phyloP scores from a whole-genome alignment of 1,284 basidiomycete genomes.

The Anthracocystis setariae region DNA sequence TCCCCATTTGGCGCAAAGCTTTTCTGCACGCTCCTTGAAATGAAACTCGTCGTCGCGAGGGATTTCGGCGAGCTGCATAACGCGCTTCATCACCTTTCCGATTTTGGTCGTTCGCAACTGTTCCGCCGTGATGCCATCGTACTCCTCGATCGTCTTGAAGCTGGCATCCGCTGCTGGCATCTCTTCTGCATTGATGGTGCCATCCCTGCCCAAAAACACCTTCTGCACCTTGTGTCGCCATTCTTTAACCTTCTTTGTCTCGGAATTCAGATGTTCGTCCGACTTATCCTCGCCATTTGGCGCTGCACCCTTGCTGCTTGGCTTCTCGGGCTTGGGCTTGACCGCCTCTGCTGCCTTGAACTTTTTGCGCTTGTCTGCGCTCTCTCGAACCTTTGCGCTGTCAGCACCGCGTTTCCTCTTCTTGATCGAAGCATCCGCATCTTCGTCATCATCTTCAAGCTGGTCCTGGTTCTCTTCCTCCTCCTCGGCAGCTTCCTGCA shows the following conservation, averaged over 20 bases:
- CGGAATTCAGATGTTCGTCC: constrained; percentile 71
- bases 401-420: constrained; percentile 44
- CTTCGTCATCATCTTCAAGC: constrained; percentile 74
- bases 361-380: constrained; percentile 49
- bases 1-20: constrained; percentile 69
- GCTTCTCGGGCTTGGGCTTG: constrained; percentile 39
- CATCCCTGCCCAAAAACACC: constrained; percentile 76
- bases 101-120: constrained; percentile 90
- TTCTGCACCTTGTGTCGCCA: constrained; percentile 92
- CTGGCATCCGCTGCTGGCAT: constrained; percentile 75
- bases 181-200: constrained; percentile 61
- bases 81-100: constrained; percentile 97
- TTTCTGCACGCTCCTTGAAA: constrained; percentile 78
- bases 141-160: constrained; percentile 84
- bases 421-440: constrained; percentile 71
- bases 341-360: constrained; percentile 38
- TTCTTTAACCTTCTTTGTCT: constrained; percentile 72
- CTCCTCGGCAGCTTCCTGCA: constrained; percentile 74
- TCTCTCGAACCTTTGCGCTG: constrained; percentile 39
- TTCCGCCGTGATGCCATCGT: constrained; percentile 81
- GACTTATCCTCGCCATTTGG: constrained; percentile 70
- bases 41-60: constrained; percentile 86
- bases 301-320: constrained; percentile 25
- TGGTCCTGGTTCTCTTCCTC: constrained; percentile 72
- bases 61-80: constrained; percentile 77